Evolutionary conservation across 352 stramenopile genomes (phyloP).

Genomic region (Globisporangium ultimum): DNA sequence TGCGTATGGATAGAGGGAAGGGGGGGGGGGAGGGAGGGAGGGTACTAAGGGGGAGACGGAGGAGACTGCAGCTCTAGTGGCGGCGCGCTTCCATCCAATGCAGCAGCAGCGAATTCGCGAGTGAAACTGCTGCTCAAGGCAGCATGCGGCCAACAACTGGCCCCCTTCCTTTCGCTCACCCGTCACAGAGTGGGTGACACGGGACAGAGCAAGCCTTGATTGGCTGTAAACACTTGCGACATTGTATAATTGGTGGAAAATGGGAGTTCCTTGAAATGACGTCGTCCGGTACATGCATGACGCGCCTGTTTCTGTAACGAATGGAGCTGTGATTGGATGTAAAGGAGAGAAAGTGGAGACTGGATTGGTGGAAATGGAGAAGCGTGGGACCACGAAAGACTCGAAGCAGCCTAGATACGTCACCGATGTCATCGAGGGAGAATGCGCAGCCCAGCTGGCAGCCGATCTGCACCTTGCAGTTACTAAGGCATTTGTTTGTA

Average conservation of each 20-base stretch:
- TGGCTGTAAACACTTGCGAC: not conserved
- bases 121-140: not conserved
- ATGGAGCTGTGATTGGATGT: not conserved
- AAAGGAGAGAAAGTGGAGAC: not conserved
- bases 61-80: no score
- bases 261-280: not conserved
- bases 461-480: not conserved
- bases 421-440: slow-evolving; percentile 7
- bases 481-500: not conserved
- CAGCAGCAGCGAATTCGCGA: not conserved
- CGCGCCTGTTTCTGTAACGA: slow-evolving; percentile 8
- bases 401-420: slow-evolving; percentile 12
- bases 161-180: not conserved
- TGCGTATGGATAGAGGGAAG: slow-evolving; percentile 5
- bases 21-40: not conserved
- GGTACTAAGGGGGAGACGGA: not conserved
- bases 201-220: not conserved
- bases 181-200: not conserved
- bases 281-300: not conserved
- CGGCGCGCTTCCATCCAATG: not conserved
- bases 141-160: not conserved
- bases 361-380: slow-evolving; percentile 3
- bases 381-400: not conserved
- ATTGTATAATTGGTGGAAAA: not conserved
- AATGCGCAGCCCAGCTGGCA: slow-evolving; percentile 1